A percentile compares a stretch with the other conserved stretches of the same genome.
phyloP scores from a whole-genome alignment of 129 eudicot species.

The carrot (Daucus carota) region DH1_v3.0 NC_030384.2:41037501-41038000 shows the following conservation, averaged over 20 bases:
- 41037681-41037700: neutral
- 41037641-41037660: neutral
- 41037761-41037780: neutral
- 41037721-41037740: neutral
- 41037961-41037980: too few species aligned
- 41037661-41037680: neutral
- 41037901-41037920: too few species aligned
- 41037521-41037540: slow-evolving; percentile 26
- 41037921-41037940: too few species aligned
- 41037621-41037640: neutral
- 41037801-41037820: too few species aligned
- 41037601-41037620: neutral
- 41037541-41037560: slow-evolving; percentile 17
- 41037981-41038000: too few species aligned
- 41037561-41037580: neutral
- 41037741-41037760: neutral
- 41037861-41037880: too few species aligned
- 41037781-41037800: neutral
- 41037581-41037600: neutral
- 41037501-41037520: slow-evolving; percentile 25
- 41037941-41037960: too few species aligned
- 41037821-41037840: too few species aligned
- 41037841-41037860: too few species aligned
- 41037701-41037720: neutral
- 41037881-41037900: too few species aligned